These are phyloP conservation scores for Furcasterigmium furcatum DNA, from an alignment of 2,329 filamentous ascomycete species.

Conservation along the genomic window DNA sequence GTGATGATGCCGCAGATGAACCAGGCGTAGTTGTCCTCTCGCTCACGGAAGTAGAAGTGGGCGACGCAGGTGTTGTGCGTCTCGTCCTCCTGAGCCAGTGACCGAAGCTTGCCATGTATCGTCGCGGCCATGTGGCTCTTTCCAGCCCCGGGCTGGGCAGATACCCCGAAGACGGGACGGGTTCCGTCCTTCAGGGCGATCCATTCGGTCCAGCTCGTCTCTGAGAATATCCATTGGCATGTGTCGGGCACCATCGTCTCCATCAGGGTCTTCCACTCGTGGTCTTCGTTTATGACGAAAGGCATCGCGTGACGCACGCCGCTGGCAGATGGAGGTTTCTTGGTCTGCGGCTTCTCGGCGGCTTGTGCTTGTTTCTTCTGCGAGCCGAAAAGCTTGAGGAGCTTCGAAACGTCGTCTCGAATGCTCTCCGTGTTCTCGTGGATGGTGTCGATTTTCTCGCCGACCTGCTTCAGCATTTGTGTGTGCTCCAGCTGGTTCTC, in stretches of 20 bases:
- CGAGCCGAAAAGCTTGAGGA: conserved; percentile 17
- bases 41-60: conserved; percentile 34
- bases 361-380: conserved; percentile 11
- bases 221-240: conserved; percentile 23
- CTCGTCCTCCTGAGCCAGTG: conserved; percentile 10
- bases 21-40: conserved; percentile 16
- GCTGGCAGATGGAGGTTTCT: conserved; percentile 17
- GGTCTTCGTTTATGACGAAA: conserved; percentile 14
- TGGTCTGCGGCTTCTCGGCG: conserved; percentile 6
- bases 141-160: conserved; percentile 23
- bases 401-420: conserved; percentile 19
- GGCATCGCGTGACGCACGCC: conserved; percentile 18
- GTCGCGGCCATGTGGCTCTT: conserved; percentile 26
- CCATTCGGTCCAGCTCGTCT: conserved; percentile 24
- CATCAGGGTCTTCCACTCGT: conserved; percentile 21
- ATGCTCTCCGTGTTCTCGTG: conserved; percentile 22
- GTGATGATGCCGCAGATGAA: conserved; percentile 20
- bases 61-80: conserved; percentile 15
- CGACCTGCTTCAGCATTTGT: conserved; percentile 19
- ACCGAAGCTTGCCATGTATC: conserved; percentile 14
- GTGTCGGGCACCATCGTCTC: conserved; percentile 24
- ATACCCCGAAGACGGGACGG: conserved; percentile 20
- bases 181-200: conserved; percentile 5
- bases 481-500: conserved; percentile 20
- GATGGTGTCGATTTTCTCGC: conserved; percentile 18